Conservation (phyloP, 192 early-diverging fungal genomes). For the Glomus cerebriforme region DNA sequence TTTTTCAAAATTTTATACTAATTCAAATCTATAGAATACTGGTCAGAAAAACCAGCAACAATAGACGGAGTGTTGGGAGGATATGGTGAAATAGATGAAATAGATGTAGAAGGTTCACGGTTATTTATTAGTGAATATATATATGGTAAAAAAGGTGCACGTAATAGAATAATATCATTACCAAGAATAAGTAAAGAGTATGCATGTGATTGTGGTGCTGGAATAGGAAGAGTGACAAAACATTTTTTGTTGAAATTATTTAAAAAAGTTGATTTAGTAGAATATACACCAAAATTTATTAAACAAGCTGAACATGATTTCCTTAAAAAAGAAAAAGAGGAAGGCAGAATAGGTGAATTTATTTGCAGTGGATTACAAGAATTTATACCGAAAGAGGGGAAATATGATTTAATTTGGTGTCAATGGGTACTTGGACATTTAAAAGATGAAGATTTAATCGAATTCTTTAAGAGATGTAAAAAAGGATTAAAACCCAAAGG, state of each 20-base stretch:
- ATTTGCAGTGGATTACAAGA: slow-evolving; percentile 80
- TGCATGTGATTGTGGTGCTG: slow-evolving; percentile 89
- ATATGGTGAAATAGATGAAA: slow-evolving; percentile 67
- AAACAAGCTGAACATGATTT: slow-evolving; percentile 66
- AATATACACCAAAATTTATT: slow-evolving; percentile 80
- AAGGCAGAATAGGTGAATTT: slow-evolving; percentile 65
- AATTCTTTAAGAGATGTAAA: slow-evolving; percentile 80
- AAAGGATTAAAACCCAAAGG: slow-evolving; percentile 71
- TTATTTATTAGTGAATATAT: slow-evolving; percentile 72
- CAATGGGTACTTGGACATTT: slow-evolving; percentile 97
- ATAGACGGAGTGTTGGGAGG: slow-evolving; percentile 94
- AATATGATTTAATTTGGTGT: slow-evolving; percentile 96
- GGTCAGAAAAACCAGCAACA: slow-evolving; percentile 59
- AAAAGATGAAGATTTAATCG: slow-evolving; percentile 84
- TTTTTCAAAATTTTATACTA: background rate
- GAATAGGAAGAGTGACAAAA: slow-evolving; percentile 93
- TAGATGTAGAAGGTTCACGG: slow-evolving; percentile 71
- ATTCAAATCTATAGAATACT: slow-evolving; percentile 48
- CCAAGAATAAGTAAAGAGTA: slow-evolving; percentile 26
- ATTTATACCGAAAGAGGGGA: slow-evolving; percentile 63
- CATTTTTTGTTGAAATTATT: slow-evolving; percentile 79
- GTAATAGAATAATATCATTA: slow-evolving; percentile 30
- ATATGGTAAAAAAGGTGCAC: slow-evolving; percentile 32
- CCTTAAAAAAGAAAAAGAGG: slow-evolving; percentile 56
- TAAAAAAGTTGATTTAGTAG: slow-evolving; percentile 87